phyloP scores from a whole-genome alignment of 208 protist genomes.

The Leishmania lainsoni region DNA sequence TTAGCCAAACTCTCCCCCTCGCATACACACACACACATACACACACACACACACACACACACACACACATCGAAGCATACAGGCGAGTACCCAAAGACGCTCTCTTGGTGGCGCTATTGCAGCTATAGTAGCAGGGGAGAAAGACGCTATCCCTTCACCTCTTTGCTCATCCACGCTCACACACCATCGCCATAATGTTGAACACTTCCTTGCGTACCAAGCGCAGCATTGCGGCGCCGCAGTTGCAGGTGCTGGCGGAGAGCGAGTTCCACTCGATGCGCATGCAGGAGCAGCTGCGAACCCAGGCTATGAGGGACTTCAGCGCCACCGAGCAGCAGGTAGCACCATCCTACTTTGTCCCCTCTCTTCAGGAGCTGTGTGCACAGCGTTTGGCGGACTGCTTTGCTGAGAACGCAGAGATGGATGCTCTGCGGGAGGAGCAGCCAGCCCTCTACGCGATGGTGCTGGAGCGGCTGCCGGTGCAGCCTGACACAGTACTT shows the following conservation, averaged over 20 bases:
- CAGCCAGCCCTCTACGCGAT: conserved; percentile 63
- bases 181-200: neutral
- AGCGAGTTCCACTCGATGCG: conserved; percentile 78
- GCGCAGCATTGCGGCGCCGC: conserved; percentile 4
- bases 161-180: neutral
- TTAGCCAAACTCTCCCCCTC: too few relatives aligned
- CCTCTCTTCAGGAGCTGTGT: conserved; percentile 71
- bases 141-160: neutral
- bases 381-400: conserved; percentile 68
- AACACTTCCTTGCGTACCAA: conserved; percentile 16
- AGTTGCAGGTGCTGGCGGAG: conserved; percentile 6
- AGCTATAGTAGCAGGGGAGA: neutral
- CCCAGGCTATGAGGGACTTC: conserved; percentile 21
- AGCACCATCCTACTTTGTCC: conserved; percentile 74
- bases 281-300: conserved; percentile 48
- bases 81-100: neutral
- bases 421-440: conserved; percentile 62
- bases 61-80: neutral
- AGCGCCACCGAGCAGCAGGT: conserved; percentile 33
- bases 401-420: conserved; percentile 57
- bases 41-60: neutral
- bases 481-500: conserved; percentile 36
- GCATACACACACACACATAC: neutral
- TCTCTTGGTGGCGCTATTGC: neutral
- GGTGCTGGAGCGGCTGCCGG: conserved; percentile 64